Evolutionary conservation across 305 asterid genomes (phyloP), one percentile per base, ranked within the genome.

Genomic region (Fraxinus dipetala): DNA sequence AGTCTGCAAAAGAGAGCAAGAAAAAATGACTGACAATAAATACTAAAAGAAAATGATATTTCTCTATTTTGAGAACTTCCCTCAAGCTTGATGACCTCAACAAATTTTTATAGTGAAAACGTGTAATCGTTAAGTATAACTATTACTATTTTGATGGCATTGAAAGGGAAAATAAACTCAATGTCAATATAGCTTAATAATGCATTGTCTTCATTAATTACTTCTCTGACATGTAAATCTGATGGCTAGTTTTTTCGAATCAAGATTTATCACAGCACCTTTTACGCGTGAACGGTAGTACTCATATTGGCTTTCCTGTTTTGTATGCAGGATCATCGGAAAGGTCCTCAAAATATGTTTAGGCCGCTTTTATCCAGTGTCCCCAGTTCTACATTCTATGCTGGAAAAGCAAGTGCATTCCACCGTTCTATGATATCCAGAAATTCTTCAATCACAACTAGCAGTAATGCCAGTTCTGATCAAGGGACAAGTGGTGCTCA

Each of bases 361-460:
- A 91, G 99, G 85, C 99, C 99, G 38, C 91, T 96, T 83, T 83
- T 96, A 85, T 94, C 98, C 82, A 91, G 98, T 87, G 99, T 92
- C 80, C 98, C 99, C 81, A 94, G 95, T 87, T 91, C 99, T 77
- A 90, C 95, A 67, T 91, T 92, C 89, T 88, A 88, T 82, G 92
- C 82, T 54, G 96, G 96, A 78, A 93, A 91, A 88, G 86, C 93
- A 38, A 85, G 86, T 85, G 84, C 90, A 61, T 86, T 87, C 63
- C 91, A 89, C 84, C 91, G 84, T 56, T 61, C 94, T 85, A 80
- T 86, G 78, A 82, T 90, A 82, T 91, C 98, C 75, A 90, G 89
- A 78, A 91, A 94, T 85, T 96, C 99, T 85, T 93, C 98, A 34
- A 86, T 94, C 87, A 91, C 98, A 79, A 92, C 97, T 18, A 94